Percentiles rank a stretch among this genome's conserved stretches.
Conservation (phyloP, 495 filamentous ascomycete genomes). For the Neohortaea acidophila region DNA sequence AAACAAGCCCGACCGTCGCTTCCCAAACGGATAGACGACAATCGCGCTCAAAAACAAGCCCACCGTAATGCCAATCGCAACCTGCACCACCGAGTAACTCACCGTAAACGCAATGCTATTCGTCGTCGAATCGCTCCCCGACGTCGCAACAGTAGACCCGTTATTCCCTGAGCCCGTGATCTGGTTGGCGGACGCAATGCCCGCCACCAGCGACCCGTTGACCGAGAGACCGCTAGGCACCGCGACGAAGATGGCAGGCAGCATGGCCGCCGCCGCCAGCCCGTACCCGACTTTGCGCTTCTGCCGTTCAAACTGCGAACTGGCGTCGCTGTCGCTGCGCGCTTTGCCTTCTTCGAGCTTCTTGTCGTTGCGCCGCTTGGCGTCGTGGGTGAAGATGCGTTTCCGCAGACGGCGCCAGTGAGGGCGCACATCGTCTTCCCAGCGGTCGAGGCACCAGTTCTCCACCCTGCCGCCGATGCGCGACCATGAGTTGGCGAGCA, state of each 20-base stretch:
- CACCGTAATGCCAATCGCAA: slow-evolving; percentile 86
- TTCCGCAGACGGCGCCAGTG: slow-evolving; percentile 10
- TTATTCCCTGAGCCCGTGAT: slow-evolving; percentile 41
- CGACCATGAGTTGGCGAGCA: slow-evolving; percentile 77
- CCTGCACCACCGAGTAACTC: slow-evolving; percentile 72
- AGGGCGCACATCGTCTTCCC: slow-evolving; percentile 20
- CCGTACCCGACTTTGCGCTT: slow-evolving; percentile 45
- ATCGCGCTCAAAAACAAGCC: slow-evolving; percentile 76
- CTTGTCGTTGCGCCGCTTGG: slow-evolving; percentile 1
- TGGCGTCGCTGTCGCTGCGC: neutral
- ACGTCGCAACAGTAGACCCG: slow-evolving; percentile 26
- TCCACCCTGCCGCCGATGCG: slow-evolving; percentile 38
- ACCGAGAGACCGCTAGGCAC: slow-evolving; percentile 84
- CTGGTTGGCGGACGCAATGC: slow-evolving; percentile 68
- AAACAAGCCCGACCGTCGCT: slow-evolving; percentile 77
- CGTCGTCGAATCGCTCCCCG: slow-evolving; percentile 14
- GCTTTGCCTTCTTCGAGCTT: slow-evolving; percentile 12
- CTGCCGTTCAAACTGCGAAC: slow-evolving; percentile 9
- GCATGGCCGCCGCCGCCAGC: slow-evolving; percentile 71
- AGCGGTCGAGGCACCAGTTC: slow-evolving; percentile 25
- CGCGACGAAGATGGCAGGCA: slow-evolving; percentile 89
- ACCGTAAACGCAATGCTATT: slow-evolving; percentile 70
- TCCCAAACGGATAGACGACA: slow-evolving; percentile 81
- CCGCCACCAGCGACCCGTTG: slow-evolving; percentile 66
- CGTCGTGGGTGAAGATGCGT: neutral